A percentile compares a stretch with the other conserved stretches of the same genome.
phyloP scores from a whole-genome alignment of 345 rosid genomes.

The Geranium rotundifolium region DNA sequence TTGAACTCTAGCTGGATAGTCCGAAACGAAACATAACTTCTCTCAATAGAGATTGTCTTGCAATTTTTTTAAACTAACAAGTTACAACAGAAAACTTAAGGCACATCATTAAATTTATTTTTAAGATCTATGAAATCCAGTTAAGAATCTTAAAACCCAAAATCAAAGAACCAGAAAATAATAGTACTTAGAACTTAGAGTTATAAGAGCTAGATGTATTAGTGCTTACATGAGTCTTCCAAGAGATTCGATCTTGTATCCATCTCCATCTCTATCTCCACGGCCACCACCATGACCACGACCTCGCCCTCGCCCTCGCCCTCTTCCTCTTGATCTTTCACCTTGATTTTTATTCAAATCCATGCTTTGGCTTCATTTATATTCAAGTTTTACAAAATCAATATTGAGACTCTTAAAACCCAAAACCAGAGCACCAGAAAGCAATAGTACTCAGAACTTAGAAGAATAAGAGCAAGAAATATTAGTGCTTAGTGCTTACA shows the following conservation, averaged over 20 bases:
- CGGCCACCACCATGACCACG: slow-evolving; percentile 15
- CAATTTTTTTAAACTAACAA: too few relatives aligned
- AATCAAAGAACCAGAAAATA: neutral
- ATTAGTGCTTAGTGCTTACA: slow-evolving; percentile 50
- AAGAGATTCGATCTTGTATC: slow-evolving; percentile 70
- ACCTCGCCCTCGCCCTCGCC: too few relatives aligned
- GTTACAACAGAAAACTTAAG: too few relatives aligned
- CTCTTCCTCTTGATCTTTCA: slow-evolving; percentile 39
- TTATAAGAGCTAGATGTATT: neutral
- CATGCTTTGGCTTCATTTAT: slow-evolving; percentile 24
- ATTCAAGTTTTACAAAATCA: too few relatives aligned
- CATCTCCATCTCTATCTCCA: too few relatives aligned
- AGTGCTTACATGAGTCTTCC: slow-evolving; percentile 75
- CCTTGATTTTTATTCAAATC: slow-evolving; percentile 25
- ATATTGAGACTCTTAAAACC: too few relatives aligned
- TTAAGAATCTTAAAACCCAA: neutral
- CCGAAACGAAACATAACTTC: neutral
- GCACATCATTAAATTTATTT: too few relatives aligned
- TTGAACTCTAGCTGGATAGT: neutral
- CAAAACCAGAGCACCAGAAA: too few relatives aligned
- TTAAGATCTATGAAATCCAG: too few relatives aligned
- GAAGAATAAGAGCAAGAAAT: neutral
- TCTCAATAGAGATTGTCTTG: neutral
- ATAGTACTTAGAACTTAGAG: neutral
- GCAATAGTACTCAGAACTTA: neutral